Percentiles rank a stretch among this genome's conserved stretches.
Conservation (phyloP, 257 asterid species). For the Haberlea rhodopensis region DNA sequence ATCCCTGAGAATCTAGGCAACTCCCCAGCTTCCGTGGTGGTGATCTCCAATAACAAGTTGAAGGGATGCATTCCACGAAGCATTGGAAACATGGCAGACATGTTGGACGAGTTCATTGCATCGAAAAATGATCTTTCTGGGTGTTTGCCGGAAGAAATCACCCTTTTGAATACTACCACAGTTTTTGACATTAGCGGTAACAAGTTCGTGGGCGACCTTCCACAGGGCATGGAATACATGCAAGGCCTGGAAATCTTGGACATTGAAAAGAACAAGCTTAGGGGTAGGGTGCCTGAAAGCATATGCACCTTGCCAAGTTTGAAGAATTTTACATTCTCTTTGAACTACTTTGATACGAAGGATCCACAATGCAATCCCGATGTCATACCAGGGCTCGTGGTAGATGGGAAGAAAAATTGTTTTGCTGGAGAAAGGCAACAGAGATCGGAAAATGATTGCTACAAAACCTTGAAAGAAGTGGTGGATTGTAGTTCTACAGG, state of each 20-base stretch:
- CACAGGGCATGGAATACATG: constrained; percentile 44
- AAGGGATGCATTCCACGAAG: constrained; percentile 66
- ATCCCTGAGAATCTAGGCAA: constrained; percentile 73
- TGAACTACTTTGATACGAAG: constrained; percentile 51
- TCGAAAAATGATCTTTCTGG: constrained; percentile 58
- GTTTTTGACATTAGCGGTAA: constrained; percentile 57
- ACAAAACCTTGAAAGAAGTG: constrained; percentile 33
- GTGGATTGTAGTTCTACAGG: constrained; percentile 45
- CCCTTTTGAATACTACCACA: constrained; percentile 37
- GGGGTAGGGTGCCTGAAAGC: constrained; percentile 52
- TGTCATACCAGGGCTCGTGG: constrained; percentile 20
- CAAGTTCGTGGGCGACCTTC: constrained; percentile 56
- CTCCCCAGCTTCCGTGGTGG: constrained; percentile 62
- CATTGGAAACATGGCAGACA: constrained; percentile 63
- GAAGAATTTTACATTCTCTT: constrained; percentile 39
- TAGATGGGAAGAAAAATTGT: constrained; percentile 58
- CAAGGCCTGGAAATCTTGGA: constrained; percentile 39
- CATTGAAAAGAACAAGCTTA: constrained; percentile 43
- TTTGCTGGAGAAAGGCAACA: constrained; percentile 38
- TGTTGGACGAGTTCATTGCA: constrained; percentile 49
- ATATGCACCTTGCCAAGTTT: constrained; percentile 55
- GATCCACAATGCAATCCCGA: constrained; percentile 25
- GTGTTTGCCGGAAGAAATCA: constrained; percentile 71
- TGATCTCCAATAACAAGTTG: constrained; percentile 52
- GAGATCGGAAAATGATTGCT: constrained; percentile 48